Evolutionary conservation across 2,329 filamentous ascomycete species (phyloP), one percentile per base, ranked within the genome.

Genomic region (Cercospora janseana): DNA sequence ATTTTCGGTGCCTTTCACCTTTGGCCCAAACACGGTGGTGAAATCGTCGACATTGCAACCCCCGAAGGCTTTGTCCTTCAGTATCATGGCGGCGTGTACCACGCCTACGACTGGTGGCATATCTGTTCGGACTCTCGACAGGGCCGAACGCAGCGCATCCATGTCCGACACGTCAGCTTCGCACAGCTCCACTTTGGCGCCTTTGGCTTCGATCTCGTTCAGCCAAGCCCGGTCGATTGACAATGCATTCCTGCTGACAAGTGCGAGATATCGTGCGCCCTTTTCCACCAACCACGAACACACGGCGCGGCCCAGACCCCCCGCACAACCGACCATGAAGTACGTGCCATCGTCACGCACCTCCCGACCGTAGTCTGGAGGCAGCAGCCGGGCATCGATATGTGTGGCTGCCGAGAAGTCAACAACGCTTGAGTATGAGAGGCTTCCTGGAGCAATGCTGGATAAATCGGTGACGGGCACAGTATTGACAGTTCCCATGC

Each of bases 1-100:
- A 46, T 79, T 79, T 62, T 64, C 66, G 0, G 76, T 74, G 4
- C 79, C 79, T 0, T 66, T 31, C 0, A 74, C 72, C 63, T 82
- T 82, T 42, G 79, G 76, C 0, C 53, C 59, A 16, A 75, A 66
- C 3, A 72, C 72, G 3, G 64, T 54, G 56, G 48, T 73, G 76
- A 81, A 37, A 73, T 65, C 50, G 69, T 71, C 0, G 66, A 68
- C 77, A 81, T 79, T 54, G 15, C 26, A 31, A 4, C 72, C 72
- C 20, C 72, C 66, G 46, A 78, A 79, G 0, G 75, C 62, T 1
- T 68, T 65, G 51, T 81, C 79, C 15, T 48, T 26, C 4, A 58
- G 38, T 4, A 59, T 54, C 54, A 57, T 52, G 8, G 58, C 55
- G 3, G 43, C 56, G 10, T 54, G 50, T 9, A 54, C 43, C 16